Base-by-base conservation (phyloP, 176 grass and related monocot species). In the Olyra latifolia region DNA sequence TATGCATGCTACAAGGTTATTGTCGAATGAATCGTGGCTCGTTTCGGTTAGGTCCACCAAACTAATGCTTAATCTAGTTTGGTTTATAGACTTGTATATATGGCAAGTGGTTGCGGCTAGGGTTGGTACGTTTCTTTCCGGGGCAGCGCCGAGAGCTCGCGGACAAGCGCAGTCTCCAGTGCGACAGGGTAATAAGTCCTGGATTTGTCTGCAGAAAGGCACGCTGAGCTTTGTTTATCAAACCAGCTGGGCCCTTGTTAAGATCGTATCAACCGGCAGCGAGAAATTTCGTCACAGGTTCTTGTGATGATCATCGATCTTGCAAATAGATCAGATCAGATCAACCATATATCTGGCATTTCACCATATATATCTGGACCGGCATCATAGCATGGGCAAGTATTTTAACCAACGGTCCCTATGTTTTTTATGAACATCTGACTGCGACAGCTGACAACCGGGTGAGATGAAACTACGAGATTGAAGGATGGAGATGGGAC, bases 151-250 rank as follows among this genome's bases (percentile, higher is more conserved):
- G 80, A 67, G 75, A 60, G 69, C 76, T 54, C 20, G 1, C 19
- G 5, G 76, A 52, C 87, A 69, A 79, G 70, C 63, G 0, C 28
- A 43, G 70, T 40, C 43, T 27, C 20, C 29, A 54, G 62, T 9
- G 55, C 17, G 40, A 72, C 66, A 58, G 48, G 5, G 82, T 43
- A 73, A 53, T 60, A 29, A 5, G 71, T 70, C 76, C 54, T 63
- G 62, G 27, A 75, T 80, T 25, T 75, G 76, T 76, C 76, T 84
- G 54, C 69, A 8, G 53, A 89, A 84, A 80, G 62, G 62, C 7
- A 75, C 52, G 7, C 19, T 13, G 1, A 0, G 23, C 42, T 63
- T 88, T 27, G 66, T 72, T 50, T 66, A 53, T 53, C 57, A 47
- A 58, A 24, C 20, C 48, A 3, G 32, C 15, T 53, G 14, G 44